Evolutionary conservation across 2,329 filamentous ascomycete species (phyloP).

Genomic region (Stemphylium beticola): DNA sequence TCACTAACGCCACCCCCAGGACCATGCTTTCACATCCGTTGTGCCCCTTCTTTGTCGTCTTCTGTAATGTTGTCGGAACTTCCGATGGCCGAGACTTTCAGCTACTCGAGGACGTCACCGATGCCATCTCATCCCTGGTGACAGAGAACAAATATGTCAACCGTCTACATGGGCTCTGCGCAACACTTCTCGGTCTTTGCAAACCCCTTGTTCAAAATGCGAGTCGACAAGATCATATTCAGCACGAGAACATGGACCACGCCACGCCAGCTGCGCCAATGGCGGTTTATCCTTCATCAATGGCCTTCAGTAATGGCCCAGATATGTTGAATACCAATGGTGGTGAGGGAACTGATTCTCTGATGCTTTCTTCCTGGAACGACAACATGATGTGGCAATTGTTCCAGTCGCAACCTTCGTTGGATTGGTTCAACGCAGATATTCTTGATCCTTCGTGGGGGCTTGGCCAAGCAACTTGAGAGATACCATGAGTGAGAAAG

Average conservation of each 20-base stretch:
- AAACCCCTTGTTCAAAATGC: conserved; percentile 32
- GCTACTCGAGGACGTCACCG: conserved; percentile 38
- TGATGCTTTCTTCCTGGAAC: conserved; percentile 34
- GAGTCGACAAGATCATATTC: neutral
- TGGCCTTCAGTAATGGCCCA: neutral
- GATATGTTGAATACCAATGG: neutral
- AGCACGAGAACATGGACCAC: neutral
- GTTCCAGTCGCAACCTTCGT: conserved; percentile 42
- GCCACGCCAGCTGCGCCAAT: neutral
- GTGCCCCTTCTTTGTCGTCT: conserved; percentile 45
- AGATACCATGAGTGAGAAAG: neutral
- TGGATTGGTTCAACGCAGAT: conserved; percentile 45
- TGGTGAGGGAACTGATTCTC: conserved; percentile 2
- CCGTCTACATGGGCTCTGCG: conserved; percentile 36
- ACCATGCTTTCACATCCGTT: conserved; percentile 44
- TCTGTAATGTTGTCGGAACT: conserved; percentile 47
- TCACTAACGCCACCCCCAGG: conserved; percentile 26
- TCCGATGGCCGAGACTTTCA: conserved; percentile 39
- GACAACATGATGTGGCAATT: conserved; percentile 46
- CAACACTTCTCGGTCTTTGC: conserved; percentile 38
- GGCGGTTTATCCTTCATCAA: neutral
- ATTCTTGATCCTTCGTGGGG: conserved; percentile 39
- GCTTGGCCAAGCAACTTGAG: conserved; percentile 19
- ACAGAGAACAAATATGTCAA: conserved; percentile 40
- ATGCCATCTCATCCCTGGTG: conserved; percentile 35